Percentiles rank a stretch among this genome's conserved stretches.
phyloP scores from a whole-genome alignment of 768 basidiomycete species.

The Infundibulicybe gibba region DNA sequence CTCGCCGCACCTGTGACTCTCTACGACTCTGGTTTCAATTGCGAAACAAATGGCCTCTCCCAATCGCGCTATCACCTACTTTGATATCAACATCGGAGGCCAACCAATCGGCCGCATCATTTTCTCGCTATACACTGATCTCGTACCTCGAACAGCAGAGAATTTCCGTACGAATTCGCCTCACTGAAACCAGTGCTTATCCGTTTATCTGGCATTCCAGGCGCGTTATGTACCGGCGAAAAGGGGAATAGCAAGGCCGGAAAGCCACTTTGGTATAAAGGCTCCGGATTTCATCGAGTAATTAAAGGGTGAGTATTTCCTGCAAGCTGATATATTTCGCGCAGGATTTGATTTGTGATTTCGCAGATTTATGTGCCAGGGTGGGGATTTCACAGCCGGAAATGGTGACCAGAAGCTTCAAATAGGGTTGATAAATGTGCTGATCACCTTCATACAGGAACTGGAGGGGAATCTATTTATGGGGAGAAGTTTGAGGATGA shows the following conservation, averaged over 20 bases:
- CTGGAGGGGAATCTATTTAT: slow-evolving; percentile 91
- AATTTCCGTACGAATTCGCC: slow-evolving; percentile 76
- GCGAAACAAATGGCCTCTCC: slow-evolving; percentile 26
- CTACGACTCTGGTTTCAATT: too few relatives aligned
- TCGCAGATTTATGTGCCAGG: slow-evolving; percentile 84
- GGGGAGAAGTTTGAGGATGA: slow-evolving; percentile 82
- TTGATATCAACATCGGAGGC: slow-evolving; percentile 81
- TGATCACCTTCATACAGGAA: slow-evolving; percentile 41
- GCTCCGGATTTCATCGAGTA: slow-evolving; percentile 71
- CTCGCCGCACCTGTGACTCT: background rate
- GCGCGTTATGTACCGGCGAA: slow-evolving; percentile 83
- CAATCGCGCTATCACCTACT: slow-evolving; percentile 38
- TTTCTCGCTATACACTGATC: slow-evolving; percentile 83
- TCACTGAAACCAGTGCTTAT: background rate
- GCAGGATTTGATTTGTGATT: slow-evolving; percentile 15
- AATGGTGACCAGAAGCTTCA: slow-evolving; percentile 43
- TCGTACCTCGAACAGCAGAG: slow-evolving; percentile 90
- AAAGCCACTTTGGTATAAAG: slow-evolving; percentile 67
- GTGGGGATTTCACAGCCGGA: slow-evolving; percentile 86
- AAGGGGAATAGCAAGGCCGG: slow-evolving; percentile 63
- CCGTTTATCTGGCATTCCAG: slow-evolving; percentile 25
- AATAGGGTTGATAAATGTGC: background rate
- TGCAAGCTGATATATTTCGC: too few relatives aligned
- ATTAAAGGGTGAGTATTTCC: slow-evolving; percentile 64
- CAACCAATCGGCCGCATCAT: slow-evolving; percentile 64